Evolutionary conservation across 495 filamentous ascomycete genomes (phyloP).

Genomic region (Rostrohypoxylon terebratum): DNA sequence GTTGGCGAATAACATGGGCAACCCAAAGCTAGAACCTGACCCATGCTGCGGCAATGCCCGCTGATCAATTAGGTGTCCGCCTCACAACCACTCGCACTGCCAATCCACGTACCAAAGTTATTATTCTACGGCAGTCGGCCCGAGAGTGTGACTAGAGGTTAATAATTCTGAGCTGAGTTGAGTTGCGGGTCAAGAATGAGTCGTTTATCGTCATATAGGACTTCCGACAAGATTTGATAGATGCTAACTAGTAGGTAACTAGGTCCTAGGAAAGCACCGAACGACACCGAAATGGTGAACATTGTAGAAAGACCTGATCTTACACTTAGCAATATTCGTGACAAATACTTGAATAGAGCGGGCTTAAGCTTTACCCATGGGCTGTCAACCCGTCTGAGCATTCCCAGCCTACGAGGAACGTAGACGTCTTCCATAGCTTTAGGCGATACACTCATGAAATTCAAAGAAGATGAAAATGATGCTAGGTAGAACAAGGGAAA

Average conservation of each 20-base stretch:
- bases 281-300: too few species aligned
- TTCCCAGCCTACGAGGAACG: too few species aligned
- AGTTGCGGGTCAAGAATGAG: not conserved
- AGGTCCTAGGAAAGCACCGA: not conserved
- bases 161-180: not conserved
- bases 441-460: too few species aligned
- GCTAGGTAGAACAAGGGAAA: not conserved
- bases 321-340: not conserved
- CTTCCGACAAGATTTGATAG: not conserved
- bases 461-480: not conserved
- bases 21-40: constrained; percentile 5
- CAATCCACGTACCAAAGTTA: not conserved
- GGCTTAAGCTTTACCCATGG: not conserved
- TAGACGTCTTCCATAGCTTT: too few species aligned
- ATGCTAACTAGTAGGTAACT: not conserved
- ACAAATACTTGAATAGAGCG: not conserved
- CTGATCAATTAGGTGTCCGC: constrained; percentile 3
- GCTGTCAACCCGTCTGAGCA: too few species aligned
- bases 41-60: constrained; percentile 15
- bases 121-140: not conserved
- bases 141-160: not conserved
- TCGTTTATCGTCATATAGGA: not conserved
- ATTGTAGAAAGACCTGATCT: not conserved
- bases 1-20: constrained; percentile 9
- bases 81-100: not conserved